Base-by-base conservation (phyloP, 2,329 filamentous ascomycete genomes). In the Dendrostoma leiphaemia region DNA sequence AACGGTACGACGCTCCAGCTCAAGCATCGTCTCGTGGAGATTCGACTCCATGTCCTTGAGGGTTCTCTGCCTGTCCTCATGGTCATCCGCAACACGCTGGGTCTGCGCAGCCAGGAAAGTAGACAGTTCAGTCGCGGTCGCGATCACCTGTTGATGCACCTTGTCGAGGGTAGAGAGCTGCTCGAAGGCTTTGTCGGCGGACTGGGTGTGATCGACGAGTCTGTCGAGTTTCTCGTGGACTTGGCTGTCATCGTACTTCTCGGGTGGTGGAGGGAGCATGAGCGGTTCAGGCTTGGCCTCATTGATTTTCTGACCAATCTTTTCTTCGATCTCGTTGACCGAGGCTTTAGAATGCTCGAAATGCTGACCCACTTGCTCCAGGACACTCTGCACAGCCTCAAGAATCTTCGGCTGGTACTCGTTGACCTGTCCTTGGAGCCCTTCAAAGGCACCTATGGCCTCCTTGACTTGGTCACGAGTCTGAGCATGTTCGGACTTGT, bases 381-480 rank as follows among this genome's bases (percentile, higher is more conserved):
- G 79, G n/a, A 97, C 85, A 63, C 97, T 90, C 63, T 91, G 88
- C 60, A 99, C 83, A 0, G 89, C 84, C 50, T 93, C 86, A 54
- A 97, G 81, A 61, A 97, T 89, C 72, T 95, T 89, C 1, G 94
- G 94, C 62, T 97, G 88, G 60, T 88, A 88, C 67, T 97, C 91
- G 8, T 82, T 82, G 28, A 96, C 81, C 54, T 94, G 85, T 56
- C 81, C 87, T 65, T 95, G 89, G 1, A 97, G 76, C 23, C 84
- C 85, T 61, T 89, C 86, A 15, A 96, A 85, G 7, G 83, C 83
- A 53, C 81, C 81, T 34, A 91, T 76, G 10, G 90, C 85, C 65
- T 91, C 88, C 62, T 87, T 83, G 51, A 96, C 79, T 62, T 95
- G 86, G 32, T 91, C 88, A 7, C 90, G 86, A 9, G 92, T 95